Evolutionary conservation across 1,284 basidiomycete species (phyloP).

Genomic region (Mycena citricolor): DNA sequence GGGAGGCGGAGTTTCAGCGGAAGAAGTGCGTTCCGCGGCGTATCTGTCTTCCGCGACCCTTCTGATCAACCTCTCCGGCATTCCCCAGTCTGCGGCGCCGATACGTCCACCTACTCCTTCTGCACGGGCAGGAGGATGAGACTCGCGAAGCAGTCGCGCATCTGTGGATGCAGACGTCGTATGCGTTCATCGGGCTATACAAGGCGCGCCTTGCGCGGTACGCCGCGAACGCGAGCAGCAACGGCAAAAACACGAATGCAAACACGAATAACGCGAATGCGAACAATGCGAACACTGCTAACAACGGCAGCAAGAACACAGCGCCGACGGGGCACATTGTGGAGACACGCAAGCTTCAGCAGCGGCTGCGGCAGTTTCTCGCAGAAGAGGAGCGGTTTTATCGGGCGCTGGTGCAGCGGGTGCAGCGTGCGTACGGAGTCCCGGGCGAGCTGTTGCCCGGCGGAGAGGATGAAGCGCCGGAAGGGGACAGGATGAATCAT

Average conservation of each 20-base stretch:
- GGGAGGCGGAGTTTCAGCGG: slow-evolving; percentile 79
- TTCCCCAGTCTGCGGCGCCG: slow-evolving; percentile 67
- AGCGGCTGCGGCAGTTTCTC: slow-evolving; percentile 85
- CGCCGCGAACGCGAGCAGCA: no score
- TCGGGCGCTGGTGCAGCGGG: slow-evolving; percentile 70
- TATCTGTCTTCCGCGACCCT: slow-evolving; percentile 3
- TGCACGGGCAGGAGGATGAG: slow-evolving; percentile 72
- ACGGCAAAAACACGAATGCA: slow-evolving; percentile 23
- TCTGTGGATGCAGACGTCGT: slow-evolving; percentile 91
- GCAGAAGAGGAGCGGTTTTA: slow-evolving; percentile 88
- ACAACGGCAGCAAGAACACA: slow-evolving; percentile 33
- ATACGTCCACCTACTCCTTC: slow-evolving; percentile 74
- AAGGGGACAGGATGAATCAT: slow-evolving; percentile 41
- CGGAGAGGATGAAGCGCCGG: slow-evolving; percentile 1
- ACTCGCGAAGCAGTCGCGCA: slow-evolving; percentile 80
- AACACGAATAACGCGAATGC: no score
- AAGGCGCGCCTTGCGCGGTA: slow-evolving; percentile 67
- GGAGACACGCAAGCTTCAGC: slow-evolving; percentile 82
- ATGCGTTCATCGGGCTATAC: slow-evolving; percentile 82
- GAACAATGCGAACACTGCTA: slow-evolving; percentile 35
- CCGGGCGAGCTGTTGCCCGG: slow-evolving; percentile 48
- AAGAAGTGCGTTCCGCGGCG: slow-evolving; percentile 64
- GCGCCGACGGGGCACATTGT: slow-evolving; percentile 62
- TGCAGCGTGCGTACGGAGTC: slow-evolving; percentile 60
- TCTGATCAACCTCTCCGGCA: slow-evolving; percentile 1